Evolutionary conservation across 345 rosid genomes (phyloP).

Genomic region (Dipteronia sinensis): DNA sequence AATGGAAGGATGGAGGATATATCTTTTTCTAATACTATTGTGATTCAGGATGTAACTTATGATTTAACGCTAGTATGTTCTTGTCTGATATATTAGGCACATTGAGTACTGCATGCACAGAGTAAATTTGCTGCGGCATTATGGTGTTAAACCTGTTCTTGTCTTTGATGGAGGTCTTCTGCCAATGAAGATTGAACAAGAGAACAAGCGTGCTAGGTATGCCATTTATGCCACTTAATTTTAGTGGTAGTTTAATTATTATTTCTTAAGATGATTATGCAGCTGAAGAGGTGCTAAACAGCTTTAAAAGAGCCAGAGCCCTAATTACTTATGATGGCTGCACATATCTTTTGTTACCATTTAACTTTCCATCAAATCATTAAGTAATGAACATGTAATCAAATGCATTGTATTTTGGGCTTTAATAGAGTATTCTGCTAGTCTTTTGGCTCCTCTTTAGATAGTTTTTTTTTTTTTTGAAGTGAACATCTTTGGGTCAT

Average conservation of each 20-base stretch:
- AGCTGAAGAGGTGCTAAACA: not conserved
- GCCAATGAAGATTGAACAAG: slow-evolving; percentile 96
- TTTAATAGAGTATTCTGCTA: not conserved
- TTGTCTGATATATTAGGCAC: slow-evolving; percentile 59
- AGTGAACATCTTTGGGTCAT: not conserved
- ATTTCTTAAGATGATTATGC: slow-evolving; percentile 1
- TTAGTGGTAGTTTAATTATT: not conserved
- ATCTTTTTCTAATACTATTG: not conserved
- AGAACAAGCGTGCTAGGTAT: slow-evolving; percentile 95
- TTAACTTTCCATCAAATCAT: not conserved
- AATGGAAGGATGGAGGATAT: not conserved
- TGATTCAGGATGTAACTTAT: slow-evolving; percentile 21
- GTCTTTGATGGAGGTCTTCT: slow-evolving; percentile 93
- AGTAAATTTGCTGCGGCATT: slow-evolving; percentile 82
- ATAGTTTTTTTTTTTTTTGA: not conserved
- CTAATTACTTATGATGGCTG: not conserved
- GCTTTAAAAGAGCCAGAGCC: not conserved
- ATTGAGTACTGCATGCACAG: slow-evolving; percentile 92
- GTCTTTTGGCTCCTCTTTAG: not conserved
- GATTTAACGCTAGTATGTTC: slow-evolving; percentile 11
- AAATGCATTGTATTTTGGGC: not conserved
- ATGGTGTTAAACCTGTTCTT: slow-evolving; percentile 83
- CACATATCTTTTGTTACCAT: not conserved
- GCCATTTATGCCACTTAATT: slow-evolving; percentile 4
- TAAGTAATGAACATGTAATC: not conserved